phyloP scores from a whole-genome alignment of 768 basidiomycete species.

The Rubroboletus pulcherrimus region DNA sequence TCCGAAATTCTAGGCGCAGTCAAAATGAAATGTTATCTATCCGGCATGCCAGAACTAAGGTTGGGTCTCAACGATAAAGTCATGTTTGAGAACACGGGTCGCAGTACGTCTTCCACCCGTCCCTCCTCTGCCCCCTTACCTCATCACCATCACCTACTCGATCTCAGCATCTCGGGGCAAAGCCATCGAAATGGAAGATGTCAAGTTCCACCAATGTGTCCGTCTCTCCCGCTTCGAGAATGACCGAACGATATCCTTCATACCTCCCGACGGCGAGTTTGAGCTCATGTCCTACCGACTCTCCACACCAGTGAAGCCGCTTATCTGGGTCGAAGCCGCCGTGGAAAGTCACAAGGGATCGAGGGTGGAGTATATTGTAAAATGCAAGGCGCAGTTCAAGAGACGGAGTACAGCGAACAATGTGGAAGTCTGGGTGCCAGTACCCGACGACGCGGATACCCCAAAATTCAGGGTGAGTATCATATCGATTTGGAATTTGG shows the following conservation, averaged over 20 bases:
- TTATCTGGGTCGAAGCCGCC: constrained; percentile 91
- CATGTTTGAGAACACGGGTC: constrained; percentile 97
- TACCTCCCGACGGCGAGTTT: constrained; percentile 98
- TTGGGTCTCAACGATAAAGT: constrained; percentile 98
- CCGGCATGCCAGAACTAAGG: constrained; percentile 98
- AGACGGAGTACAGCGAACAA: constrained; percentile 95
- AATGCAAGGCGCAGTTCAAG: constrained; percentile 97
- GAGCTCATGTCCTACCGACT: constrained; percentile 98
- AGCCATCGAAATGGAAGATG: constrained; percentile 99
- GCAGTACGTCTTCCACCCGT: constrained; percentile 57
- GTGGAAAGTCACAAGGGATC: constrained; percentile 95
- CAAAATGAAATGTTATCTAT: constrained; percentile 99
- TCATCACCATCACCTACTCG: background rate
- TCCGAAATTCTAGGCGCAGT: constrained; percentile 97
- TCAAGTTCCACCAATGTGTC: constrained; percentile 99
- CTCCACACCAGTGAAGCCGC: constrained; percentile 92
- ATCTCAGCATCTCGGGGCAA: constrained; percentile 65
- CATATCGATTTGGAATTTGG: background rate
- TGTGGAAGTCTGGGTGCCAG: constrained; percentile 98
- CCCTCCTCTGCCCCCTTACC: background rate
- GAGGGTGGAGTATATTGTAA: constrained; percentile 93
- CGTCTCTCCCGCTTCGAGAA: constrained; percentile 96
- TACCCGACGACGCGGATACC: constrained; percentile 97
- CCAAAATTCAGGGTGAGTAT: constrained; percentile 84
- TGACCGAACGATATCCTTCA: constrained; percentile 98